These are phyloP conservation scores for Ceratobasidium papillatum DNA, from an alignment of 1,284 basidiomycete species.

Conservation along the genomic window DNA sequence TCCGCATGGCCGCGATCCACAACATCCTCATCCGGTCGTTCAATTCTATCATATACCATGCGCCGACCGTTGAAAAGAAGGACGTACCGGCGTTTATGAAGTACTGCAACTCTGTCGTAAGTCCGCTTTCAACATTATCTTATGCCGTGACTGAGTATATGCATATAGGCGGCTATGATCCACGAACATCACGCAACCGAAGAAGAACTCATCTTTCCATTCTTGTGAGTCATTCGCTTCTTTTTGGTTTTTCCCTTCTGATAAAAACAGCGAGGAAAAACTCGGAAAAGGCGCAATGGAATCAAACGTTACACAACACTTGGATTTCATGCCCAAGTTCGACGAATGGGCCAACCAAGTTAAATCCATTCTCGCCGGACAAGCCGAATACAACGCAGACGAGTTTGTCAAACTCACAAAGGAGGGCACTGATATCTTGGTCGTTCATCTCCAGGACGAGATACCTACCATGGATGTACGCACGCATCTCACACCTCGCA, in stretches of 20 bases:
- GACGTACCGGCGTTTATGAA: constrained; percentile 25
- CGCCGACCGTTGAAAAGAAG: background rate
- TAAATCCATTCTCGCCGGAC: background rate
- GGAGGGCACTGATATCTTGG: constrained; percentile 6
- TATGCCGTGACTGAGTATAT: background rate
- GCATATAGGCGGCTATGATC: background rate
- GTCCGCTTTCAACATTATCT: background rate
- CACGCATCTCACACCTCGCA: background rate
- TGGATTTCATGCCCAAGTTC: constrained; percentile 28
- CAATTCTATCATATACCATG: constrained; percentile 26
- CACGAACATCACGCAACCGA: constrained; percentile 27
- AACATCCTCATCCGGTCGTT: constrained; percentile 33
- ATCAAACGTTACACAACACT: constrained; percentile 8
- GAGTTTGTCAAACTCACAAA: background rate
- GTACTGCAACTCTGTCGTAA: constrained; percentile 23
- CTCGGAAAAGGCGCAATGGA: constrained; percentile 36
- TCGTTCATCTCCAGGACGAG: constrained; percentile 11
- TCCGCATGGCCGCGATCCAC: constrained; percentile 28
- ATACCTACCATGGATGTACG: constrained; percentile 1
- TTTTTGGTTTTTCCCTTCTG: no score
- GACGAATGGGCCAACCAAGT: constrained; percentile 15
- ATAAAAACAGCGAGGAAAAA: constrained; percentile 4
- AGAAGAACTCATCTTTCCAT: constrained; percentile 15
- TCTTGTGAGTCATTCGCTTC: constrained; percentile 8
- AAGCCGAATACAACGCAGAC: constrained; percentile 4